Evolutionary conservation across 2,329 filamentous ascomycete genomes (phyloP), one percentile per base, ranked within the genome.

Genomic region (Neonectria hederae): DNA sequence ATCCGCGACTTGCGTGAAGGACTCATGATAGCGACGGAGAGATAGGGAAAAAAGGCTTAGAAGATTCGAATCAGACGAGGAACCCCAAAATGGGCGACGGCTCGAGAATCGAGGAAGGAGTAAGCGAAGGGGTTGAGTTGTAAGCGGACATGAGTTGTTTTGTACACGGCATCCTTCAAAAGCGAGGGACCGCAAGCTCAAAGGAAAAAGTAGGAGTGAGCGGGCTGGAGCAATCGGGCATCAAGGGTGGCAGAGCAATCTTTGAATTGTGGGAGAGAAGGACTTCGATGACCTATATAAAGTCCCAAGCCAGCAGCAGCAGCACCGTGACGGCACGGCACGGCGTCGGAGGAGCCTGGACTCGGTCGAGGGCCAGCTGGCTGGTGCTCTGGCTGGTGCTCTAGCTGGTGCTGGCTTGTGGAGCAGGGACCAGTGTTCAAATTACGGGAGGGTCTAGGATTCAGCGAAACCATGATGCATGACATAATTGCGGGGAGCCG

Each of bases 1-100:
- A 83, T 80, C 66, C 81, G 82, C 68, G 81, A 78, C 76, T 78
- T 84, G 73, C 80, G 81, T 46, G 82, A 82, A 14, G 80, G 79
- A 54, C 81, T 81, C 69, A 76, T 83, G 76, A 80, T 82, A 62
- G 48, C 55, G 66, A 43, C 21, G 54, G 35, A 24, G 53, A 67
- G 7, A 40, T 13, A 24, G 49, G 28, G 43, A 49, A 46, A 51
- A 32, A 58, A 48, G 17, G 45, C 51, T 62, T 49, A 54, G 35
- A 51, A 28, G 24, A 22, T 19, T n/a, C 9, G 52, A 46, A 56
- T 42, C 22, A 51, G 32, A 45, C 45, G 26, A 17, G 43, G 14
- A 32, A 45, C 24, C 42, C 30, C 11, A 35, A 30, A 48, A 45
- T 10, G 59, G 51, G 48, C 42, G 63, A 63, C 17, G 38, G 49